Evolutionary conservation across 441 rosid genomes (phyloP).

Genomic region (Populus hybrid): DNA sequence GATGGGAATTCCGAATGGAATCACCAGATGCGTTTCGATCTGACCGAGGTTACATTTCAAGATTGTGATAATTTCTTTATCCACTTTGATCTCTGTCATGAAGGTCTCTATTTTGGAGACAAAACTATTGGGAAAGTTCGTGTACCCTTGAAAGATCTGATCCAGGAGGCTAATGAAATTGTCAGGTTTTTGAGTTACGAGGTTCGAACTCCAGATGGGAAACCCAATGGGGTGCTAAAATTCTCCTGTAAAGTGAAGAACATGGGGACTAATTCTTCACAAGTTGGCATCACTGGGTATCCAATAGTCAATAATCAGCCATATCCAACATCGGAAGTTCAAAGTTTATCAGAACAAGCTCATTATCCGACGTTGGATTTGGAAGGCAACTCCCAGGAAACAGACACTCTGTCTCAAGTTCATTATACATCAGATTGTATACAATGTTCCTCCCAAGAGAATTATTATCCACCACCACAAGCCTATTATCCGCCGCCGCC

Average conservation of each 20-base stretch:
- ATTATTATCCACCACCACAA: slow-evolving; percentile 22
- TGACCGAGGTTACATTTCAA: slow-evolving; percentile 18
- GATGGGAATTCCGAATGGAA: slow-evolving; percentile 64
- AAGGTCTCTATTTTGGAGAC: slow-evolving; percentile 52
- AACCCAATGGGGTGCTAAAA: slow-evolving; percentile 47
- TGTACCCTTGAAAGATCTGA: slow-evolving; percentile 41
- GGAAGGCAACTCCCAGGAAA: neutral
- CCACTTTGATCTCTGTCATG: slow-evolving; percentile 45
- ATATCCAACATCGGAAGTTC: slow-evolving; percentile 12
- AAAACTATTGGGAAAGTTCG: slow-evolving; percentile 55
- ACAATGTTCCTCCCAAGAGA: slow-evolving; percentile 17
- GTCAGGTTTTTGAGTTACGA: slow-evolving; percentile 45
- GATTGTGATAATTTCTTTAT: slow-evolving; percentile 32
- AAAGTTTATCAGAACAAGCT: slow-evolving; percentile 1
- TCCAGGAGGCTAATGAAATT: slow-evolving; percentile 30
- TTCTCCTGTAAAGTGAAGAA: slow-evolving; percentile 40
- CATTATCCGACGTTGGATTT: slow-evolving; percentile 24
- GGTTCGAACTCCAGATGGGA: slow-evolving; percentile 43
- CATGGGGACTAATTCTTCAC: slow-evolving; percentile 6
- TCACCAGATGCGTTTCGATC: slow-evolving; percentile 40
- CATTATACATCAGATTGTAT: slow-evolving; percentile 8
- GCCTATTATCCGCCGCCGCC: slow-evolving; percentile 25
- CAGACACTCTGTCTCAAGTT: slow-evolving; percentile 8
- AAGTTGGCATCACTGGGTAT: slow-evolving; percentile 29
- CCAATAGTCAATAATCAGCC: slow-evolving; percentile 19